phyloP scores from a whole-genome alignment of 352 stramenopile species.

The Pythium periplocum region DNA sequence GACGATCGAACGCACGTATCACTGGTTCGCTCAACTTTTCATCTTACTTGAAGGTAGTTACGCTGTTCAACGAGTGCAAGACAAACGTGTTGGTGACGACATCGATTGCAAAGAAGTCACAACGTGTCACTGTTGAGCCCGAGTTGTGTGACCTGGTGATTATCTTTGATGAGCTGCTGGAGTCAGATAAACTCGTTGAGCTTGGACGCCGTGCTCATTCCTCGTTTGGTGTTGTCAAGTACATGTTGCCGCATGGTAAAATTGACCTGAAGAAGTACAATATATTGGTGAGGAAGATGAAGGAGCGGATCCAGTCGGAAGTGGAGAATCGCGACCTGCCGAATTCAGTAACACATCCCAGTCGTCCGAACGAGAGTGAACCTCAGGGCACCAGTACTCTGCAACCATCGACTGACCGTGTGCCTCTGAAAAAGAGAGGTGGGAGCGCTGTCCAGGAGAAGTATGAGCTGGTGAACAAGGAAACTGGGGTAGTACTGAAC shows the following conservation, averaged over 20 bases:
- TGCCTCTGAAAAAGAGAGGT: no score
- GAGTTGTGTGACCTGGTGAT: conserved; percentile 64
- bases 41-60: conserved; percentile 62
- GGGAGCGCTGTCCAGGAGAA: neutral
- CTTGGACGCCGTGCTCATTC: conserved; percentile 44
- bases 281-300: conserved; percentile 50
- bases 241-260: conserved; percentile 39
- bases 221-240: conserved; percentile 50
- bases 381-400: neutral
- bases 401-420: no score
- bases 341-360: no score
- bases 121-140: conserved; percentile 33
- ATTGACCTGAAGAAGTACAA: conserved; percentile 57
- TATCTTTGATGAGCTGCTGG: conserved; percentile 71
- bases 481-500: conserved; percentile 64
- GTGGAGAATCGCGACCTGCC: no score
- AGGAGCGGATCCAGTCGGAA: conserved; percentile 17
- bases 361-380: no score
- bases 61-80: conserved; percentile 43
- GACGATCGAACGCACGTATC: conserved; percentile 59
- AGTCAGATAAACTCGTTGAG: conserved; percentile 71
- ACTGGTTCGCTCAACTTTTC: conserved; percentile 53
- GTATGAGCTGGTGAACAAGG: conserved; percentile 55
- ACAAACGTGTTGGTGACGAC: conserved; percentile 77
- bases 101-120: conserved; percentile 52